A percentile compares a stretch with the other conserved stretches of the same genome.
Evolutionary conservation across 345 rosid genomes (phyloP).

Genomic region (Salix viminalis): DNA sequence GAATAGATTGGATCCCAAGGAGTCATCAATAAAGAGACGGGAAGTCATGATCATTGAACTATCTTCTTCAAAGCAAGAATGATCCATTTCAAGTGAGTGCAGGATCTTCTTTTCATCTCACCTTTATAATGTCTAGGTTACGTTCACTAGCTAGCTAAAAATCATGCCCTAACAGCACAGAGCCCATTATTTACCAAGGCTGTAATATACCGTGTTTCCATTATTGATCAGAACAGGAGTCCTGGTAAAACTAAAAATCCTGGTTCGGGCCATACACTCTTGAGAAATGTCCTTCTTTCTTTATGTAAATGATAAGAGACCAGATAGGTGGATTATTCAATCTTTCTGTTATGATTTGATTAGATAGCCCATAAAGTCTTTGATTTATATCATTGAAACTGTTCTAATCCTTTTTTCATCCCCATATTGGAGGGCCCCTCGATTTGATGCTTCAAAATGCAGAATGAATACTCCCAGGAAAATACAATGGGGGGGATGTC

Average conservation of each 20-base stretch:
- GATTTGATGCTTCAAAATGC: neutral
- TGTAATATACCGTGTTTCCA: neutral
- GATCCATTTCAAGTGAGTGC: neutral
- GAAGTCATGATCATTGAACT: neutral
- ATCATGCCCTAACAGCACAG: neutral
- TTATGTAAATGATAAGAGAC: slow-evolving; percentile 2
- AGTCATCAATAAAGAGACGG: neutral
- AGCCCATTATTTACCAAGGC: neutral
- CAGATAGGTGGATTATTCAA: slow-evolving; percentile 13
- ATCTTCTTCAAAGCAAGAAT: neutral
- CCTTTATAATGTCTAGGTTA: neutral
- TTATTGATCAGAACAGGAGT: slow-evolving; percentile 11
- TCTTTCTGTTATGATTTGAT: slow-evolving; percentile 25
- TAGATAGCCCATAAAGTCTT: slow-evolving; percentile 32
- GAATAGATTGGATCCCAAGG: neutral
- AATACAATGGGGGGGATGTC: neutral
- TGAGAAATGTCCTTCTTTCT: neutral
- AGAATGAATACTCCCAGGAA: neutral
- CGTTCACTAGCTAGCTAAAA: neutral
- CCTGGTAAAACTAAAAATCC: slow-evolving; percentile 12
- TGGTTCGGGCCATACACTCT: slow-evolving; percentile 7
- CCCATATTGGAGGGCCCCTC: neutral
- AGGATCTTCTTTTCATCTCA: neutral
- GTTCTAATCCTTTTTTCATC: neutral
- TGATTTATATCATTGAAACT: neutral